Evolutionary conservation across 2,329 filamentous ascomycete genomes (phyloP).

Genomic region (Pyrenophora tritici-repentis): DNA sequence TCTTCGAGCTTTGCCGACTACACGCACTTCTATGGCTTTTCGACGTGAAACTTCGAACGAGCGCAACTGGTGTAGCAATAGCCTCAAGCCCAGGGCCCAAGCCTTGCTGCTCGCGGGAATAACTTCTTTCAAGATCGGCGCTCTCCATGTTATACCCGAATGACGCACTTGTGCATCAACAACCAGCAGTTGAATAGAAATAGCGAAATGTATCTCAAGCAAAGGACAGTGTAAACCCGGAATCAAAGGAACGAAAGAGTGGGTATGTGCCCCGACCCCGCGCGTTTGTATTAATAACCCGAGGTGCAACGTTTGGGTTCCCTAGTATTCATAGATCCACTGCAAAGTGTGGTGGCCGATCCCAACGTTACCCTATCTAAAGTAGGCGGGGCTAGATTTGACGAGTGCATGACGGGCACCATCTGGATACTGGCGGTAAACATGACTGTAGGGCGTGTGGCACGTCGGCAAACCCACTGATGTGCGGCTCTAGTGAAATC

Average conservation of each 20-base stretch:
- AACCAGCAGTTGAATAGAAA: background rate
- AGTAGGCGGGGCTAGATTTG: slow-evolving; percentile 17
- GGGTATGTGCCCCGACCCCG: slow-evolving; percentile 7
- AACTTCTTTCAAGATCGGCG: slow-evolving; percentile 40
- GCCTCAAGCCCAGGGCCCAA: slow-evolving; percentile 30
- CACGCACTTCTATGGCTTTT: slow-evolving; percentile 23
- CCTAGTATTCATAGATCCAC: slow-evolving; percentile 1
- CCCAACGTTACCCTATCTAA: slow-evolving; percentile 13
- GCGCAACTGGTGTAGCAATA: slow-evolving; percentile 33
- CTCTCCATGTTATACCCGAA: slow-evolving; percentile 21
- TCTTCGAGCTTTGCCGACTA: slow-evolving; percentile 18
- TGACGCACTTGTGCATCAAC: slow-evolving; percentile 17
- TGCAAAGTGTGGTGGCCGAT: slow-evolving; percentile 15
- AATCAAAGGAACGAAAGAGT: background rate
- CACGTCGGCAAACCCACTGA: slow-evolving; percentile 1
- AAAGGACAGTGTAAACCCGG: slow-evolving; percentile 5
- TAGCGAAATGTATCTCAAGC: background rate
- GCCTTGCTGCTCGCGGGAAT: slow-evolving; percentile 41
- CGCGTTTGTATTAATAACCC: slow-evolving; percentile 14
- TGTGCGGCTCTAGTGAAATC: background rate
- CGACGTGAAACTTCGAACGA: slow-evolving; percentile 35
- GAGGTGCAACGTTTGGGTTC: slow-evolving; percentile 8
- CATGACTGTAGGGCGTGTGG: background rate
- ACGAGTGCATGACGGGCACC: slow-evolving; percentile 13
- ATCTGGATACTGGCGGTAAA: slow-evolving; percentile 3